Percentiles rank a stretch among this genome's conserved stretches.
phyloP scores from a whole-genome alignment of 2,329 filamentous ascomycete genomes.

The Rhinocladiella similis region DNA sequence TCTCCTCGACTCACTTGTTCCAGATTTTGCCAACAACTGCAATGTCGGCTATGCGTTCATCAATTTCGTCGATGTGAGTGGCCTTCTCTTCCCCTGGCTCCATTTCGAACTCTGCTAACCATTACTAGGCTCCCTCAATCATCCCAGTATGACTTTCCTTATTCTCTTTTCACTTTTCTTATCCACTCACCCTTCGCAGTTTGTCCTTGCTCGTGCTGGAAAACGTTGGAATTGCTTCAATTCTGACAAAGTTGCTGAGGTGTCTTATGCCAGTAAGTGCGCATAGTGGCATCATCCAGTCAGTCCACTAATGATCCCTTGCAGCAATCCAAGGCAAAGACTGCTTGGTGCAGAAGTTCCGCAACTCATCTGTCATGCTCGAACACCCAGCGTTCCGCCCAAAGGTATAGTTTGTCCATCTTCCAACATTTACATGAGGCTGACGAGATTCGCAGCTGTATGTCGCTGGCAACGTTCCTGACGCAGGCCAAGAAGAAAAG shows the following conservation, averaged over 20 bases:
- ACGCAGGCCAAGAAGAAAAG: conserved; percentile 68
- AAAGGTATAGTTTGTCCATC: conserved; percentile 57
- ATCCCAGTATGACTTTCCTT: conserved; percentile 13
- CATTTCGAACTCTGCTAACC: conserved; percentile 4
- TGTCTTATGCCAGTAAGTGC: conserved; percentile 88
- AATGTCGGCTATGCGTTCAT: conserved; percentile 97
- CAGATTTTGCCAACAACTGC: conserved; percentile 78
- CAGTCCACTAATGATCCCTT: conserved; percentile 11
- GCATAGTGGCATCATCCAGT: neutral
- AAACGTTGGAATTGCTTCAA: conserved; percentile 77
- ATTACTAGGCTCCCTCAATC: conserved; percentile 24
- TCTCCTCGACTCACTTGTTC: conserved; percentile 10
- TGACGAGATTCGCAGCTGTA: conserved; percentile 47
- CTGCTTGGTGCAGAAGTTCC: conserved; percentile 89
- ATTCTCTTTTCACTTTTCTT: neutral
- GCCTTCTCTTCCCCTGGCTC: neutral
- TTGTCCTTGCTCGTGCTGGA: conserved; percentile 69
- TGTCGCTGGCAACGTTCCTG: conserved; percentile 49
- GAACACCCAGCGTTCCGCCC: conserved; percentile 80
- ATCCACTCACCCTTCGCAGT: conserved; percentile 64
- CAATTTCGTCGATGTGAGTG: conserved; percentile 79
- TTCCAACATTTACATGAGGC: neutral
- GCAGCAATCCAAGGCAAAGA: conserved; percentile 88
- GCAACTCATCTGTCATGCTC: conserved; percentile 94
- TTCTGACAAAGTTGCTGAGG: conserved; percentile 80